Conservation (phyloP, 1,139 yeast genomes). For the Suhomyces kunorum region DNA sequence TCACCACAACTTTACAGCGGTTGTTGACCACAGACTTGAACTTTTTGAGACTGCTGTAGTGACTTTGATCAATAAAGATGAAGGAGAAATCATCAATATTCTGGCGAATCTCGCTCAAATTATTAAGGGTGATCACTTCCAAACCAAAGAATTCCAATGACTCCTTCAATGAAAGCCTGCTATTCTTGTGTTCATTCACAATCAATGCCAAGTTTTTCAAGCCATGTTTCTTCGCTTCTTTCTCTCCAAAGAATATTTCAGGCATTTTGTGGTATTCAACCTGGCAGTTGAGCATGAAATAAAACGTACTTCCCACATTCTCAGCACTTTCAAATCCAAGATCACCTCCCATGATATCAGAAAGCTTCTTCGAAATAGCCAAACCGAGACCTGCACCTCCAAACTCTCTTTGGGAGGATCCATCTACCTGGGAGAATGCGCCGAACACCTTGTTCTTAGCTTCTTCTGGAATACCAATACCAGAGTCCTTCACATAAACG, state of each 20-base stretch:
- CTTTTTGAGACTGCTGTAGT: slow-evolving; percentile 18
- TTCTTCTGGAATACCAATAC: slow-evolving; percentile 60
- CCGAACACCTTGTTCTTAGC: slow-evolving; percentile 54
- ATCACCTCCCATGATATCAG: slow-evolving; percentile 60
- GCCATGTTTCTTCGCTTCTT: slow-evolving; percentile 13
- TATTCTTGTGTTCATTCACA: slow-evolving; percentile 34
- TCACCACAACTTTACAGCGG: slow-evolving; percentile 21
- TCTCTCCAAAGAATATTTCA: slow-evolving; percentile 22
- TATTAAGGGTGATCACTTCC: slow-evolving; percentile 23
- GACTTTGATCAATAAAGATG: slow-evolving; percentile 25
- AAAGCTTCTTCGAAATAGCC: slow-evolving; percentile 58
- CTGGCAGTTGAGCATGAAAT: slow-evolving; percentile 37
- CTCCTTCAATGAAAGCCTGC: slow-evolving; percentile 34
- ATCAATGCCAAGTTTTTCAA: slow-evolving; percentile 31
- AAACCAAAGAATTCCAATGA: slow-evolving; percentile 36
- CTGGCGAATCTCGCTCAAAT: slow-evolving; percentile 9
- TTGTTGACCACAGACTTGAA: slow-evolving; percentile 12
- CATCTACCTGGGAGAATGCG: slow-evolving; percentile 63
- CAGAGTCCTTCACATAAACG: slow-evolving; percentile 53
- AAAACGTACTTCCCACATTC: slow-evolving; percentile 55
- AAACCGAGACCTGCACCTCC: slow-evolving; percentile 66
- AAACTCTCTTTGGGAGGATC: slow-evolving; percentile 54
- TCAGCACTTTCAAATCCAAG: slow-evolving; percentile 53
- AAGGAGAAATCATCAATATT: slow-evolving; percentile 15
- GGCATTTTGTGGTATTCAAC: slow-evolving; percentile 25